phyloP scores from a whole-genome alignment of 139 green algal species.

The Chlorella sp. region DNA sequence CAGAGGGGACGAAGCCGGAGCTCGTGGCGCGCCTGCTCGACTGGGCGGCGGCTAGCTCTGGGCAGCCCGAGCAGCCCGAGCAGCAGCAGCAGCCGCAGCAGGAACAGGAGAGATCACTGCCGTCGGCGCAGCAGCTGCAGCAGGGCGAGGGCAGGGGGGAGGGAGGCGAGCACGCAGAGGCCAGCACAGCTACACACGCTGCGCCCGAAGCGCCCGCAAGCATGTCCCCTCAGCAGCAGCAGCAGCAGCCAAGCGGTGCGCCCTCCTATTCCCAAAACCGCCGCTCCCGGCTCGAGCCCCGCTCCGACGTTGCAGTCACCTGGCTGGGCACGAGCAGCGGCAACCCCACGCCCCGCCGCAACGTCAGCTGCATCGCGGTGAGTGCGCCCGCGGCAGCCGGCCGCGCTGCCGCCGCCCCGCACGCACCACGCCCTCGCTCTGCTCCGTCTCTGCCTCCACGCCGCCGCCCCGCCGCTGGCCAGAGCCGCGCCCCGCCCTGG shows the following conservation, averaged over 20 bases:
- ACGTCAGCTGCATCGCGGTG: slow-evolving; percentile 82
- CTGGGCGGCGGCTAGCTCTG: slow-evolving; percentile 18
- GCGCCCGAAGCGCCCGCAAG: background rate
- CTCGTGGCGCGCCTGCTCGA: slow-evolving; percentile 30
- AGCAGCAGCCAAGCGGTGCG: background rate
- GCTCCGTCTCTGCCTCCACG: no score
- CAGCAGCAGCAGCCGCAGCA: background rate
- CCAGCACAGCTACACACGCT: background rate
- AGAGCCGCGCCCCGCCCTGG: no score
- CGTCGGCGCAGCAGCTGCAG: background rate
- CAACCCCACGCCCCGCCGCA: slow-evolving; percentile 72
- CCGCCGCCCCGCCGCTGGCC: no score
- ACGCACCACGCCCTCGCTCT: no score
- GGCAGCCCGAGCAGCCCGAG: slow-evolving; percentile 1
- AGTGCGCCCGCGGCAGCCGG: slow-evolving; percentile 16
- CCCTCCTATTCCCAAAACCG: background rate
- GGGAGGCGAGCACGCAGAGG: background rate
- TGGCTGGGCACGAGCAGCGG: slow-evolving; percentile 88
- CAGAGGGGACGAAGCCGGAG: slow-evolving; percentile 22
- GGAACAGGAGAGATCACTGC: background rate
- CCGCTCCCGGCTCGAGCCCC: background rate
- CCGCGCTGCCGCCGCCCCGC: background rate
- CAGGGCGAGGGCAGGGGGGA: background rate
- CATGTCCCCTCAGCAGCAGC: background rate
- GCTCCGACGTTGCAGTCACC: slow-evolving; percentile 66